These are phyloP conservation scores for Lepraria neglecta DNA, from an alignment of 495 filamentous ascomycete genomes.

Conservation along the genomic window DNA sequence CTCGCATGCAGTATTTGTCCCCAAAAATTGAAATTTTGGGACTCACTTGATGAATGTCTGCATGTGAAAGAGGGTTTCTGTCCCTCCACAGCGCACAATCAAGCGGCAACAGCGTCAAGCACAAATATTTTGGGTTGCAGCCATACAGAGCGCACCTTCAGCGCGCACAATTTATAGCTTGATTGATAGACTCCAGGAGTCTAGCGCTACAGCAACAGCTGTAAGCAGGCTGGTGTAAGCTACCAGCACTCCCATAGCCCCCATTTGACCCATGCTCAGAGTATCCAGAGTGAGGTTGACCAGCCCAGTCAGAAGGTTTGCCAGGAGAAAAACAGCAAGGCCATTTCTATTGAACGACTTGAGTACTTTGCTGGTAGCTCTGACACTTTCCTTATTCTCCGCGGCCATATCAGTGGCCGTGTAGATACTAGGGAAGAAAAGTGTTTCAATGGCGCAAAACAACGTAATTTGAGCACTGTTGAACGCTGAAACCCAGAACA, in stretches of 20 bases:
- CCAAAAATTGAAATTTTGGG: too few species aligned
- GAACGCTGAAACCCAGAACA: slow-evolving; percentile 85
- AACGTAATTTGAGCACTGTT: slow-evolving; percentile 72
- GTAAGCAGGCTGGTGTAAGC: slow-evolving; percentile 64
- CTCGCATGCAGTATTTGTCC: too few species aligned
- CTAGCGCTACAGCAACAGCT: slow-evolving; percentile 61
- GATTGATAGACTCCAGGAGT: slow-evolving; percentile 66
- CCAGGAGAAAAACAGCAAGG: slow-evolving; percentile 75
- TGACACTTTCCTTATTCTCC: slow-evolving; percentile 43
- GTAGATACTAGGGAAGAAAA: slow-evolving; percentile 68
- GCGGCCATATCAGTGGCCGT: slow-evolving; percentile 41
- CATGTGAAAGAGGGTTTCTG: too few species aligned
- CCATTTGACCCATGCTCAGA: slow-evolving; percentile 53
- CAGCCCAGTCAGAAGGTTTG: slow-evolving; percentile 81
- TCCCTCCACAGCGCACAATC: too few species aligned
- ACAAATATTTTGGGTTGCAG: neutral
- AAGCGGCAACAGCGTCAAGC: too few species aligned
- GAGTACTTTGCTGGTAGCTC: slow-evolving; percentile 69
- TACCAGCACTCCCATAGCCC: slow-evolving; percentile 67
- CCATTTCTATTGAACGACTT: slow-evolving; percentile 84
- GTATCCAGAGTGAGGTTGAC: slow-evolving; percentile 85
- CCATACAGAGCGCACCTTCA: neutral
- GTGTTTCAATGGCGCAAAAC: slow-evolving; percentile 68
- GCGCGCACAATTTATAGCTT: slow-evolving; percentile 50
- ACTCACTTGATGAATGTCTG: too few species aligned